Evolutionary conservation across 306 rosid genomes (phyloP).

Genomic region (Erythrophleum fordii): DNA sequence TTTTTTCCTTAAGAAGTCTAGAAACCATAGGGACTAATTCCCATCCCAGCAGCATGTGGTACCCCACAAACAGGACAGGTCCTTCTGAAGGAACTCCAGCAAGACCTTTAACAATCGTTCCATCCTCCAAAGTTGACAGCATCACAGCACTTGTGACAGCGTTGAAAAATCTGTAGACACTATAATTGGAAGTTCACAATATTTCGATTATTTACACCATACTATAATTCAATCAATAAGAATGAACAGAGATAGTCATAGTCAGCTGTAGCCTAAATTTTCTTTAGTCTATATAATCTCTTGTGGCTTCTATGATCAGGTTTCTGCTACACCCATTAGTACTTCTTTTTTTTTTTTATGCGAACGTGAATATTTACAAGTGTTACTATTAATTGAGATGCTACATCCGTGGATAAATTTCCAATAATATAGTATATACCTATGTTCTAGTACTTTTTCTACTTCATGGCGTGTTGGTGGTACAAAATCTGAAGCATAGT

Average conservation of each 20-base stretch:
- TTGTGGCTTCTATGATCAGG: neutral
- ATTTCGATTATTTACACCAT: conserved; percentile 4
- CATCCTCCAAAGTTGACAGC: conserved; percentile 83
- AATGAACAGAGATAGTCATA: conserved; percentile 18
- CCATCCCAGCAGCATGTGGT: conserved; percentile 89
- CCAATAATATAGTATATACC: conserved; percentile 41
- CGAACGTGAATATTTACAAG: neutral
- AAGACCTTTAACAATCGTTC: conserved; percentile 75
- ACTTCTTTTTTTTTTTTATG: neutral
- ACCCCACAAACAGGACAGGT: conserved; percentile 88
- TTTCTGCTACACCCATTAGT: neutral
- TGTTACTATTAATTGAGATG: neutral
- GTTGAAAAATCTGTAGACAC: conserved; percentile 49
- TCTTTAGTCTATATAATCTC: neutral
- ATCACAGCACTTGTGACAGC: conserved; percentile 64
- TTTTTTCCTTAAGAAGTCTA: conserved; percentile 54
- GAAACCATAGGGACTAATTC: conserved; percentile 63
- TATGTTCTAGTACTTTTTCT: conserved; percentile 46
- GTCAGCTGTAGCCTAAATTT: conserved; percentile 21
- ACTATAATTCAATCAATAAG: conserved; percentile 7
- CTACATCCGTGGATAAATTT: neutral
- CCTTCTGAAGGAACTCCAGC: conserved; percentile 90
- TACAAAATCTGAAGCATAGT: conserved; percentile 72
- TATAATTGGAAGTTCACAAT: conserved; percentile 28
- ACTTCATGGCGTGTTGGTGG: conserved; percentile 67